Base-by-base conservation (phyloP, 306 rosid genomes). In the Vigna trinervia region DNA sequence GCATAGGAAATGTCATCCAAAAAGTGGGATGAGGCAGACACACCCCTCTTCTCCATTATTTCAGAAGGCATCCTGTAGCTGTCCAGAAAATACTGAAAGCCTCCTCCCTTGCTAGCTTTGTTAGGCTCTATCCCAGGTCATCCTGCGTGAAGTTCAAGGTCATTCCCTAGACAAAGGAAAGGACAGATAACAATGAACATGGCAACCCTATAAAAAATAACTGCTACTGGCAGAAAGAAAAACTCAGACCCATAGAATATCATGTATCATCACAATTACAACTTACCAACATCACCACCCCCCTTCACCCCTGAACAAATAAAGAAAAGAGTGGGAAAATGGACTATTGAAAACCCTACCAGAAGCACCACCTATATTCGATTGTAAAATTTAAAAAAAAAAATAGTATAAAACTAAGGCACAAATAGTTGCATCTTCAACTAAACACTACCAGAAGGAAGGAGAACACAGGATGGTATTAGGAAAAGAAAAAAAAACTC, bases 11-110 rank as follows among this genome's bases (percentile, higher is more conserved):
- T 54, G 60, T 88, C 97, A 63, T 86, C 93, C 80, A 77, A 92
- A 76, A 79, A 79, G 78, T 79, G 95, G 26, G 95, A 71, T 50
- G 95, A 81, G 83, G 89, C 86, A 62, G 93, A 64, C 38, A 82
- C 87, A 51, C 88, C 88, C 82, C 90, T 86, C 71, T 87, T 89
- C 68, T 87, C 90, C 92, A 82, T 87, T 62, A 88, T 39, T 84
- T 92, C 90, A 78, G 83, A 92, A 83, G 93, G 93, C 97, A 92
- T 92, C 74, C 85, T 82, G 84, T 80, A 77, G 82, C 79, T 80
- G 78, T 82, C 84, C 80, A 53, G 76, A 69, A 78, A 77, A 65
- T 52, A 66, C 62, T 10, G 41, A 69, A 75, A 81, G 75, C 4
- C 15, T 30, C 73, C 84, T 81, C 81, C 71, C 80, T 84, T 68